Base-by-base conservation (phyloP, 78 protist genomes). In the Dictyostelium firmibasis region DNA sequence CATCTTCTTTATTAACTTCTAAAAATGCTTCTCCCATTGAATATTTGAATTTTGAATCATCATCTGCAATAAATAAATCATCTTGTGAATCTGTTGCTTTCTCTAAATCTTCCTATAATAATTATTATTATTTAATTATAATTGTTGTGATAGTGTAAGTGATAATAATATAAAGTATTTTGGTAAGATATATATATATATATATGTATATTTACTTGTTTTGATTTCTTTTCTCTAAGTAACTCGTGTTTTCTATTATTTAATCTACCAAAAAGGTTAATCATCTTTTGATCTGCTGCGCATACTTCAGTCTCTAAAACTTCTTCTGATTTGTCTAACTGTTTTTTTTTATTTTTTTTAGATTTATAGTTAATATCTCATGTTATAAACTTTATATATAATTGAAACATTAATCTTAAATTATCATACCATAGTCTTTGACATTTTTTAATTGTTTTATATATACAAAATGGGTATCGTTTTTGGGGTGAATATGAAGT, bases 241-340 rank as follows among this genome's bases (percentile, higher is more conserved):
- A 88, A 81, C 35, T 88, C 94, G 18, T 88, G 94, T 43, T 88
- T 88, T 81, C 94, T 88, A 47, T 88, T 88, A 69, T 88, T 88
- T 29, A 88, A 33, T 60, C 94, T 50, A 67, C 94, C 94, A 79
- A 88, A 88, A 43, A 83, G 29, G 35, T 88, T 88, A 11, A 88
- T 88, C 86, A 88, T 81, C 62, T 88, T 88, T 81, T 88, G 94
- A 69, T 88, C 94, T 20, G 67, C 87, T n/a, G 57, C 74, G 4
- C 77, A 33, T 1, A 88, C 94, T 38, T 78, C 76, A 3, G 81
- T 67, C 10, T 88, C 94, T 16, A 78, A 20, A 41, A 78, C 41
- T 44, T 88, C 94, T 43, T 88, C 94, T 3, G 44, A 14, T 81
- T 88, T 88, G 20, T 88, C 86, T 57, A 88, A 2, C 94, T 88